phyloP scores from a whole-genome alignment of 2,329 filamentous ascomycete genomes.

The Trichophyton mentagrophytes region DNA sequence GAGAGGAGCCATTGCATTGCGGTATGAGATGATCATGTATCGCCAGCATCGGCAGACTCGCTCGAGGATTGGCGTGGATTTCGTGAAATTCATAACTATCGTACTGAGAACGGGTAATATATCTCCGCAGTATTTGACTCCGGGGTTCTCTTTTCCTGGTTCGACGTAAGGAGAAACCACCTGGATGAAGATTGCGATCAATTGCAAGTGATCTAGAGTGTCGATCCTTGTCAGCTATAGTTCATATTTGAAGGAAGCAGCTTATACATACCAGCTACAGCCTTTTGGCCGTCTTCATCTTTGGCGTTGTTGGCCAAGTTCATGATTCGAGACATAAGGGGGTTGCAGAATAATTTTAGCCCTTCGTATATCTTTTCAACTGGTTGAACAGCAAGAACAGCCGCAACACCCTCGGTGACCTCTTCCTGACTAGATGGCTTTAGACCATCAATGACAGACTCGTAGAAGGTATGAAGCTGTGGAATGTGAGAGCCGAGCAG shows the following conservation, averaged over 20 bases:
- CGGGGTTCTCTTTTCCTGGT: slow-evolving; percentile 64
- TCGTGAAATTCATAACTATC: slow-evolving; percentile 75
- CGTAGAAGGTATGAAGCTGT: slow-evolving; percentile 84
- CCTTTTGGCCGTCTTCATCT: slow-evolving; percentile 69
- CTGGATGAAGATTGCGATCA: slow-evolving; percentile 84
- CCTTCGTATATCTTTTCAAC: slow-evolving; percentile 66
- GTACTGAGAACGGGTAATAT: slow-evolving; percentile 78
- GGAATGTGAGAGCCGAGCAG: slow-evolving; percentile 70
- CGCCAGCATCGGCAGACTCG: slow-evolving; percentile 91
- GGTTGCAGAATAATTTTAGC: slow-evolving; percentile 86
- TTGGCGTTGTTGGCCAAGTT: slow-evolving; percentile 72
- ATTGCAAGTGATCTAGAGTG: slow-evolving; percentile 63
- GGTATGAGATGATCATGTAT: slow-evolving; percentile 91
- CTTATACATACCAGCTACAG: slow-evolving; percentile 56
- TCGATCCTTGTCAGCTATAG: slow-evolving; percentile 10
- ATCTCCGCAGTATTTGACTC: slow-evolving; percentile 91
- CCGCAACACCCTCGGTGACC: slow-evolving; percentile 87
- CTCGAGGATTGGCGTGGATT: slow-evolving; percentile 80
- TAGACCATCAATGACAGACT: slow-evolving; percentile 74
- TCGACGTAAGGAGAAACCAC: slow-evolving; percentile 61
- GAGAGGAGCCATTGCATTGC: slow-evolving; percentile 74
- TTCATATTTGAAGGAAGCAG: neutral
- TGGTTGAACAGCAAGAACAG: slow-evolving; percentile 78
- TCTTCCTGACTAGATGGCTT: slow-evolving; percentile 84
- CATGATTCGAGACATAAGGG: slow-evolving; percentile 75